A percentile compares a stretch with the other conserved stretches of the same genome.
These are phyloP conservation scores for Ophidiomyces ophidiicola DNA, from an alignment of 2,329 filamentous ascomycete genomes.

Conservation along the genomic window DNA sequence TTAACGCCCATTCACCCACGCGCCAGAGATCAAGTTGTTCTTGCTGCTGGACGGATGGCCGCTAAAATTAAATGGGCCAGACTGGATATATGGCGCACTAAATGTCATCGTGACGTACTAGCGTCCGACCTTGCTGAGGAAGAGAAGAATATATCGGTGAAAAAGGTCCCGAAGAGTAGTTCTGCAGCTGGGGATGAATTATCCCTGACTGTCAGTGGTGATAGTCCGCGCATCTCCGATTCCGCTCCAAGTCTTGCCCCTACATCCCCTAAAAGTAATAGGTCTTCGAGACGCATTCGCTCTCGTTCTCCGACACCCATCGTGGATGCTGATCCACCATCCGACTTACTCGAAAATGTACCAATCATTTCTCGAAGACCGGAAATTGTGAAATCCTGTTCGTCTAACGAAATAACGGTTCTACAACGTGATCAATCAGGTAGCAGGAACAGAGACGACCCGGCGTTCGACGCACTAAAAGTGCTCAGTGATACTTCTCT, in stretches of 20 bases:
- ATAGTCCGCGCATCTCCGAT: conserved; percentile 11
- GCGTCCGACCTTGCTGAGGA: conserved; percentile 78
- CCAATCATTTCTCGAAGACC: conserved; percentile 22
- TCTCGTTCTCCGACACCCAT: conserved; percentile 12
- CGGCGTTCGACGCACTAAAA: conserved; percentile 19
- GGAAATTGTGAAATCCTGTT: conserved; percentile 24
- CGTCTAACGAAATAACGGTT: conserved; percentile 23
- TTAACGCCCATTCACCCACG: conserved; percentile 84
- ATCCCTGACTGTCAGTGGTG: conserved; percentile 12
- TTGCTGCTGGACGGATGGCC: conserved; percentile 69
- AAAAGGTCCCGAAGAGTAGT: conserved; percentile 1
- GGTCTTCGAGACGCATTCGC: conserved; percentile 11
- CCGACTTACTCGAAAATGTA: conserved; percentile 18
- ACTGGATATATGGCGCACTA: conserved; percentile 84
- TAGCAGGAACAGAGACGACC: conserved; percentile 21
- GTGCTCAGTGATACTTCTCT: conserved; percentile 19
- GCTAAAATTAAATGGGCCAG: conserved; percentile 89
- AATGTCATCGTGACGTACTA: conserved; percentile 81
- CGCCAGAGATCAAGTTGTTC: conserved; percentile 73
- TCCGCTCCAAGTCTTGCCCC: conserved; percentile 19
- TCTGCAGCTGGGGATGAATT: background rate
- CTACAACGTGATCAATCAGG: conserved; percentile 22
- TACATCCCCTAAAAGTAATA: conserved; percentile 19
- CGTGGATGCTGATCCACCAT: conserved; percentile 10
- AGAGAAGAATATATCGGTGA: conserved; percentile 12